phyloP scores from a whole-genome alignment of 208 protist genomes.

The Wallacemonas sp. region DNA sequence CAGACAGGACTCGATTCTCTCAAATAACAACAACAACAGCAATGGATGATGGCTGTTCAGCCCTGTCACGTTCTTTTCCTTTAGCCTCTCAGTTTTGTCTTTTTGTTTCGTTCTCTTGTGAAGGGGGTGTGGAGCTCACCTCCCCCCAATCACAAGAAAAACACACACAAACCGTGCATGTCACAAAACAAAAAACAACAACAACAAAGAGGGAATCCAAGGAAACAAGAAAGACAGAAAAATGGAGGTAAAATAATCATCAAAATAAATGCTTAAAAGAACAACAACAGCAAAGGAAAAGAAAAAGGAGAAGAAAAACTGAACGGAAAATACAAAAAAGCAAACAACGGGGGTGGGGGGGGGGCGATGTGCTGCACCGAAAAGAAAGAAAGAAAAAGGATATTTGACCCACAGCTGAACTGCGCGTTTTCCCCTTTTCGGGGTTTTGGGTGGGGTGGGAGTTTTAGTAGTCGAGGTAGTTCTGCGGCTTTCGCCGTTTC shows the following conservation, averaged over 20 bases:
- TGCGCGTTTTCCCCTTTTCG: not conserved
- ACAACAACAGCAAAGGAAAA: conserved; percentile 16
- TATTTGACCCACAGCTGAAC: not conserved
- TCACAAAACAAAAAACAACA: not conserved
- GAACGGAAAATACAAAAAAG: conserved; percentile 9
- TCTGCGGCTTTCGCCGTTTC: conserved; percentile 70
- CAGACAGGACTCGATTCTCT: no score
- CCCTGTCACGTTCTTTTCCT: no score
- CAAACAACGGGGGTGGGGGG: not conserved
- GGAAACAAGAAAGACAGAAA: conserved; percentile 15
- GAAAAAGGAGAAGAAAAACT: conserved; percentile 18
- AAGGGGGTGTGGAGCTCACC: no score
- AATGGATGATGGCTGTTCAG: no score
- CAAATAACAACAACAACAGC: no score
- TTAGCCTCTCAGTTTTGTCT: no score
- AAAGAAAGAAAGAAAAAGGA: conserved; percentile 22
- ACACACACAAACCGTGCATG: no score
- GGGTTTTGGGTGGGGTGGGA: not conserved
- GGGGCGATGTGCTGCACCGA: not conserved
- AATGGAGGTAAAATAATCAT: conserved; percentile 7
- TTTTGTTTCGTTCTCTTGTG: no score
- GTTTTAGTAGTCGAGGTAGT: conserved; percentile 58
- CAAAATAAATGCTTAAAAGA: conserved; percentile 17
- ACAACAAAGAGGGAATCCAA: conserved; percentile 8
- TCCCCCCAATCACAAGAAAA: no score